Conservation (phyloP, 1,139 yeast species). For the Magnusiomyces paraingens region DNA sequence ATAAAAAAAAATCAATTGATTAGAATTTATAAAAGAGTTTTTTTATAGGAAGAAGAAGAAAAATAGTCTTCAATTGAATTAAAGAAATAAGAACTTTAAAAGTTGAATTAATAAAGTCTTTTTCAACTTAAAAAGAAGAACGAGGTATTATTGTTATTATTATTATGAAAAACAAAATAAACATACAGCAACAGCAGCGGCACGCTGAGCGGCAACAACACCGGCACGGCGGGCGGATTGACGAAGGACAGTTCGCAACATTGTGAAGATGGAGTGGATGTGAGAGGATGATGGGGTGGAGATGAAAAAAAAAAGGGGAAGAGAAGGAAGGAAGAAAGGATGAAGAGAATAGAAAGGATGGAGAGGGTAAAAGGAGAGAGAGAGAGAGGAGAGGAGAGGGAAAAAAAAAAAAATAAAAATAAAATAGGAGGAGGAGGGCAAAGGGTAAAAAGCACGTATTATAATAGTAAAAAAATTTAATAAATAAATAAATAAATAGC, state of each 20-base stretch:
- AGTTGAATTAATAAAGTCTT: too few species aligned
- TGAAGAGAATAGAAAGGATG: constrained; percentile 4
- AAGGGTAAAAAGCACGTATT: too few species aligned
- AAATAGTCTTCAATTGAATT: too few species aligned
- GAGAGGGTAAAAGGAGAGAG: constrained; percentile 1
- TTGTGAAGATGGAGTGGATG: constrained; percentile 19
- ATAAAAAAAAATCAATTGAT: neutral
- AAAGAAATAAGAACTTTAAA: too few species aligned
- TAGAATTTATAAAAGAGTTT: neutral
- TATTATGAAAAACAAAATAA: neutral
- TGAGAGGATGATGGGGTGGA: neutral
- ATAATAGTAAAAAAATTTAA: too few species aligned
- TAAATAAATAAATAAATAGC: too few species aligned
- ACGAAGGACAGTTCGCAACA: constrained; percentile 39
- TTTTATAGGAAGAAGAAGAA: neutral
- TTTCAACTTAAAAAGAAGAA: too few species aligned
- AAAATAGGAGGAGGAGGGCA: neutral
- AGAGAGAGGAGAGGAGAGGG: neutral
- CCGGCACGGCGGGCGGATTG: constrained; percentile 37
- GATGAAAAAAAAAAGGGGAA: neutral
- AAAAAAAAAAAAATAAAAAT: neutral
- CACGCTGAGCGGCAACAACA: constrained; percentile 33
- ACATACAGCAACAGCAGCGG: constrained; percentile 29
- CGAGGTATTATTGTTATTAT: too few species aligned
- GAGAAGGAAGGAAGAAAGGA: neutral